A percentile compares a stretch with the other conserved stretches of the same genome.
Conservation (phyloP, 2,329 filamentous ascomycete genomes). For the Elsinoe fawcettii region DNA sequence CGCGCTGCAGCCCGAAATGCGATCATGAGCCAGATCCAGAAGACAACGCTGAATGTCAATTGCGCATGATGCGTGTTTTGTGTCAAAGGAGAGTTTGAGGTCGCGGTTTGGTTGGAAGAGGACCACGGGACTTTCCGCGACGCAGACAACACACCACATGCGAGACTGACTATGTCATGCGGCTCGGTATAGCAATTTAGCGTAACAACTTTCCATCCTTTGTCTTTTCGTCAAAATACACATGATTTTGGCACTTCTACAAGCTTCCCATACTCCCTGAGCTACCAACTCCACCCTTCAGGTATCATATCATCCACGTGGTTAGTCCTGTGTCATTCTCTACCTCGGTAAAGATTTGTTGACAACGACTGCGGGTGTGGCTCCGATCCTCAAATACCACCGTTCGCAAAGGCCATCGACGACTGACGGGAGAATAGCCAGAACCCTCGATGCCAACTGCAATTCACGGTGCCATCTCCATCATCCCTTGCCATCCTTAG, state of each 20-base stretch:
- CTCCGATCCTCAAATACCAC: background rate
- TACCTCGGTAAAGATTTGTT: background rate
- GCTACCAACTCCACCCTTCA: no score
- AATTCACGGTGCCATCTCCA: no score
- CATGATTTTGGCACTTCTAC: background rate
- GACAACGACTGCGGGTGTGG: background rate
- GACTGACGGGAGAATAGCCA: background rate
- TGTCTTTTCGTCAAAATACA: background rate
- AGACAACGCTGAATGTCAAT: background rate
- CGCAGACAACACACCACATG: background rate
- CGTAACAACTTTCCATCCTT: conserved; percentile 1
- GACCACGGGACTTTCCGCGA: background rate
- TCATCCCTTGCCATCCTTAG: background rate
- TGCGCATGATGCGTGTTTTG: background rate
- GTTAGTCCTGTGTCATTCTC: no score
- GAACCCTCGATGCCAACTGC: no score
- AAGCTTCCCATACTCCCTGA: no score
- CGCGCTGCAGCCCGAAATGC: background rate
- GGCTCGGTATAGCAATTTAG: background rate
- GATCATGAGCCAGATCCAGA: background rate
- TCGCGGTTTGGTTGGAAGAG: background rate
- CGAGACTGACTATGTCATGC: conserved; percentile 1
- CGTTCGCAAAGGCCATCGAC: background rate
- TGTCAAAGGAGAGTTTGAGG: conserved; percentile 3
- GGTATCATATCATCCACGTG: no score